Base-by-base conservation (phyloP, 2,329 filamentous ascomycete genomes). In the Pseudogymnoascus sp. region DNA sequence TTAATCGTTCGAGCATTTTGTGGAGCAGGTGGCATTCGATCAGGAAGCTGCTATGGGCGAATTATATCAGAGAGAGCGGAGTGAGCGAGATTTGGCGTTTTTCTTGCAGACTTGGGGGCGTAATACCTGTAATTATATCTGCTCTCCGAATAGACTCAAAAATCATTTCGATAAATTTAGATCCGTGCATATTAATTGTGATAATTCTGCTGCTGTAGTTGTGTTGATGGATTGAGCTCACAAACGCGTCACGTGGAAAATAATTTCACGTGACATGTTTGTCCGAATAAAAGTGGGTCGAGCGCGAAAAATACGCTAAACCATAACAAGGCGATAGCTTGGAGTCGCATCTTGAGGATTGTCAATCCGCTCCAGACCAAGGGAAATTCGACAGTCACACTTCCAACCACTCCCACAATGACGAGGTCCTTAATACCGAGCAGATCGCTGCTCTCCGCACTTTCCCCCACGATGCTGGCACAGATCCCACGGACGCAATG, bases 401-500 rank as follows among this genome's bases (percentile, higher is more conserved):
- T 34, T 34, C 28, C 28, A 14, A 54, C 11, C 47, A 32, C 16
- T 54, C 6, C 47, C 41, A 63, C 30, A 43, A 68, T 70, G 68
- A 61, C 68, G n/a, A 71, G 65, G 64, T 50, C 65, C 9, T 38
- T 68, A 25, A 58, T 65, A n/a, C 66, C 67, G 14, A 68, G 64
- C 58, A 60, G 64, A n/a, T 62, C 22, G n/a, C 54, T 70, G 1
- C 63, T 69, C 4, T 65, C 65, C 1, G 65, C 50, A 8, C 57
- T 58, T 34, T 58, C 57, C n/a, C 32, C 57, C 2, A 37, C 34
- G 20, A 39, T 39, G 25, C 63, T 69, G 57, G 64, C 67, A 12
- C 59, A 62, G 35, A 61, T 35, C 28, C 58, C 66, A 11, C 58
- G 59, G 54, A 18, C 58, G 20, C 37, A 63, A 12, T 63, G 54